Percentiles rank a stretch among this genome's conserved stretches.
phyloP scores from a whole-genome alignment of 1,284 basidiomycete species.

The Rhodotorula sp. region DNA sequence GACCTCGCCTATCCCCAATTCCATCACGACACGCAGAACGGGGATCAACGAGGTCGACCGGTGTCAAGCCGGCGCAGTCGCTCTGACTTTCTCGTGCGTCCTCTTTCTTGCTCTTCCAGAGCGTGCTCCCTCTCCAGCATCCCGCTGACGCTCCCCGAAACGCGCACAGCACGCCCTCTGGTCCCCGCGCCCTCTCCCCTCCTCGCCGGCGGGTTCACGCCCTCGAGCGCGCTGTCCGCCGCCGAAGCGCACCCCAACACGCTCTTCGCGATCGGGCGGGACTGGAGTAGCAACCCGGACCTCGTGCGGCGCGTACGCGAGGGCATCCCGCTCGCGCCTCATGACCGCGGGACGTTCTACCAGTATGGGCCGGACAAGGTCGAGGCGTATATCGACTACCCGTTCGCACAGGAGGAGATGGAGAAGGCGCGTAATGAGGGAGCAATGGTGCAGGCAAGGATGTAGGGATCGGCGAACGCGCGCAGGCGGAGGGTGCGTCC shows the following conservation, averaged over 20 bases:
- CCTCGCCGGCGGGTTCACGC: conserved; percentile 50
- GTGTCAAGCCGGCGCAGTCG: conserved; percentile 19
- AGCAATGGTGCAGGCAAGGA: no score
- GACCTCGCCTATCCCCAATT: conserved; percentile 61
- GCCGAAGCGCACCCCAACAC: conserved; percentile 51
- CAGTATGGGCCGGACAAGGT: conserved; percentile 20
- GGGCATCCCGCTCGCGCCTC: conserved; percentile 44
- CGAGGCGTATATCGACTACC: conserved; percentile 38
- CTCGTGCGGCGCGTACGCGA: conserved; percentile 56
- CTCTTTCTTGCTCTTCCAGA: not conserved
- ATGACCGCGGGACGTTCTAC: conserved; percentile 39
- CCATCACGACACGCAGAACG: conserved; percentile 45
- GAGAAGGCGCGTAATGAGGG: no score
- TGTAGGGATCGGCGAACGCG: no score
- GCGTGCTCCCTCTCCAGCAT: not conserved
- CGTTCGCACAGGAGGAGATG: not conserved
- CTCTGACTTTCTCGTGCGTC: conserved; percentile 37
- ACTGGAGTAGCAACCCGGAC: conserved; percentile 59
- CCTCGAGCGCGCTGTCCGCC: conserved; percentile 44
- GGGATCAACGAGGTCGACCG: conserved; percentile 38
- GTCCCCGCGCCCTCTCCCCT: conserved; percentile 25
- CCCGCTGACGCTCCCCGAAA: not conserved
- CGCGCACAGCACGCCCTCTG: conserved; percentile 32
- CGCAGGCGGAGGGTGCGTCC: no score
- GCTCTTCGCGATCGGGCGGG: conserved; percentile 58